These are phyloP conservation scores for Irpex rosettiformis DNA, from an alignment of 1,284 basidiomycete genomes.

Conservation along the genomic window DNA sequence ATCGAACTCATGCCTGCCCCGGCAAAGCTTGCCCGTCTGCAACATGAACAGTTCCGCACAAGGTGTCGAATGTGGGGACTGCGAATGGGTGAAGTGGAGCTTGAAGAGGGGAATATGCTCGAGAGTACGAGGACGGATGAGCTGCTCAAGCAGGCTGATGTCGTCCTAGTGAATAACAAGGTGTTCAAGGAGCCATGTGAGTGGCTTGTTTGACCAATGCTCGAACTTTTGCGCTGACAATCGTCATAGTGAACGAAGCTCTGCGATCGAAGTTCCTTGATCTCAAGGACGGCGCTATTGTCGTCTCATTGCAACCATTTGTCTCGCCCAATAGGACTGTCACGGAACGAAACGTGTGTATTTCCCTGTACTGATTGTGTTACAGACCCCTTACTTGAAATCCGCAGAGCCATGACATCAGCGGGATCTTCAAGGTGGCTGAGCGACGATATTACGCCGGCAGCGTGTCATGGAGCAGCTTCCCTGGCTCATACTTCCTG, in stretches of 20 bases:
- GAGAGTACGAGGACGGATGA: slow-evolving; percentile 55
- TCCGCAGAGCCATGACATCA: slow-evolving; percentile 69
- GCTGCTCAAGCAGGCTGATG: slow-evolving; percentile 65
- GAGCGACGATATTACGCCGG: slow-evolving; percentile 64
- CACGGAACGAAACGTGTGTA: slow-evolving; percentile 67
- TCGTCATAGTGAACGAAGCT: slow-evolving; percentile 66
- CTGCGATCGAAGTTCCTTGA: slow-evolving; percentile 72
- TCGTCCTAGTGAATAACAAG: slow-evolving; percentile 78
- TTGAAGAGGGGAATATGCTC: slow-evolving; percentile 74
- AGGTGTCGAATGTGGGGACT: slow-evolving; percentile 78
- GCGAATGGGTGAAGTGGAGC: slow-evolving; percentile 59
- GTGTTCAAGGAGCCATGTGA: slow-evolving; percentile 67
- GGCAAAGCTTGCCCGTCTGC: slow-evolving; percentile 58
- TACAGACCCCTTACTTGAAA: not conserved
- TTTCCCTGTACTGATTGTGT: slow-evolving; percentile 1
- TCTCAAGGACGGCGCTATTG: slow-evolving; percentile 75
- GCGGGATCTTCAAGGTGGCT: slow-evolving; percentile 71
- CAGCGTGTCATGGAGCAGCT: slow-evolving; percentile 72
- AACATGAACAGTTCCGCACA: slow-evolving; percentile 57
- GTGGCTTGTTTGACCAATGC: slow-evolving; percentile 23
- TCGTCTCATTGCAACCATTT: slow-evolving; percentile 73
- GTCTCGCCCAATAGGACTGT: slow-evolving; percentile 63
- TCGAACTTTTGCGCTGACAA: not conserved
- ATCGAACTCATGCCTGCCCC: slow-evolving; percentile 63
- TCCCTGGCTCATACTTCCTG: slow-evolving; percentile 65